Percentiles rank a stretch among this genome's conserved stretches.
phyloP scores from a whole-genome alignment of 2,329 filamentous ascomycete genomes.

The Neofusicoccum laricinum region DNA sequence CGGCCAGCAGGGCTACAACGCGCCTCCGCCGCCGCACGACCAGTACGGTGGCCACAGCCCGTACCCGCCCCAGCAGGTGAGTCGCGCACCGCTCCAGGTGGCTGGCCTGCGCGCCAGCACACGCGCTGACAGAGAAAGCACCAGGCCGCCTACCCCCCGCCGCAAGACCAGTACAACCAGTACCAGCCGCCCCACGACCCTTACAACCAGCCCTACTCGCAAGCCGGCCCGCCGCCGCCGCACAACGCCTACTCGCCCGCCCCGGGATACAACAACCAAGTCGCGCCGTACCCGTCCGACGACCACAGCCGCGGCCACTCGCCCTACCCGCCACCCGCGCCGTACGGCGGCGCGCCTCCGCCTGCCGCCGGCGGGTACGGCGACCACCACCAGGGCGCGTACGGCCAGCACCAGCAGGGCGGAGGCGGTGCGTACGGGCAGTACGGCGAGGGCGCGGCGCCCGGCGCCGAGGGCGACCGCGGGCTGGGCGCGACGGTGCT shows the following conservation, averaged over 20 bases:
- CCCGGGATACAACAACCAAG: constrained; percentile 14
- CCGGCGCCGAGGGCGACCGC: constrained; percentile 47
- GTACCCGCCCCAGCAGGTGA: constrained; percentile 27
- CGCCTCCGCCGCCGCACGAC: constrained; percentile 12
- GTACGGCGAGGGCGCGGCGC: constrained; percentile 22
- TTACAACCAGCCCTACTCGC: constrained; percentile 19
- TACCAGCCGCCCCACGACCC: constrained; percentile 26
- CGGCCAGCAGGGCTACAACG: constrained; percentile 20
- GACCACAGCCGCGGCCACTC: constrained; percentile 27
- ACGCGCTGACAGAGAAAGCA: constrained; percentile 15
- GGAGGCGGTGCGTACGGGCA: constrained; percentile 25
- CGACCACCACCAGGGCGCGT: constrained; percentile 21
- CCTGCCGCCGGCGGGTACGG: constrained; percentile 16
- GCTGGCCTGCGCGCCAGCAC: too few species aligned
- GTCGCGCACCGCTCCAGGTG: too few species aligned
- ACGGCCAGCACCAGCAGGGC: constrained; percentile 21
- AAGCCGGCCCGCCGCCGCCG: constrained; percentile 16
- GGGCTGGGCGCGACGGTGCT: constrained; percentile 55
- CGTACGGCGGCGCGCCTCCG: neutral
- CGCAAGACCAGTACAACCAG: constrained; percentile 29
- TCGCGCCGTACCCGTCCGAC: constrained; percentile 5
- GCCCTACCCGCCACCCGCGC: constrained; percentile 25
- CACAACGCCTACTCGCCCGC: constrained; percentile 9
- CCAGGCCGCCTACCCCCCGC: constrained; percentile 29
- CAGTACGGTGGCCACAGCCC: constrained; percentile 22